Evolutionary conservation across 1,284 basidiomycete genomes (phyloP).

Genomic region (Ganoderma meredithae): DNA sequence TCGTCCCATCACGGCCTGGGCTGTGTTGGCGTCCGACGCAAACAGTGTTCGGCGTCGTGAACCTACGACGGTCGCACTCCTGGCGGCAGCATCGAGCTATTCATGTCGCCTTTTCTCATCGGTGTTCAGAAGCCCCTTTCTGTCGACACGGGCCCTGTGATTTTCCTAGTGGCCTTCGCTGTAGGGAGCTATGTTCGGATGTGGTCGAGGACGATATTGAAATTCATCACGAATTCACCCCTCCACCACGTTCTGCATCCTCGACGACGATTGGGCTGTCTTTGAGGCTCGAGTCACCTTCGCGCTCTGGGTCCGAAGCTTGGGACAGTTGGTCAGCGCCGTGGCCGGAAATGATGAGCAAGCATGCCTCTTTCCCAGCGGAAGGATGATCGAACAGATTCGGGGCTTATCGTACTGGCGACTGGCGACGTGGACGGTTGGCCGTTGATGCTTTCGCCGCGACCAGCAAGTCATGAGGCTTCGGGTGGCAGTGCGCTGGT

Average conservation of each 20-base stretch:
- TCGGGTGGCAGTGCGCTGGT: slow-evolving; percentile 20
- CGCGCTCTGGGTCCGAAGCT: background rate
- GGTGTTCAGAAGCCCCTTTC: slow-evolving; percentile 6
- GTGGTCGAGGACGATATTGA: background rate
- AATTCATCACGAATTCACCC: background rate
- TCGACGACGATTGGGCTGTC: background rate
- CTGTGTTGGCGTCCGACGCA: slow-evolving; percentile 4
- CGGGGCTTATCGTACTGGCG: background rate
- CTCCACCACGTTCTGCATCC: background rate
- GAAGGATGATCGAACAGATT: slow-evolving; percentile 4
- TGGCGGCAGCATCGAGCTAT: background rate
- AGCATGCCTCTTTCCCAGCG: background rate
- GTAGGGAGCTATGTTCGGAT: background rate
- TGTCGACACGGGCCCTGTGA: background rate
- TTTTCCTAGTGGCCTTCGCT: background rate
- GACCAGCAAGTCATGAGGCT: slow-evolving; percentile 24
- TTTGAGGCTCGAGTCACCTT: slow-evolving; percentile 2
- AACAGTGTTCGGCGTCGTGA: slow-evolving; percentile 2
- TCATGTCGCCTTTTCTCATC: slow-evolving; percentile 2
- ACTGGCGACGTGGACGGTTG: background rate
- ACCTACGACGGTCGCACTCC: background rate
- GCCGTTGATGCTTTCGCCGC: background rate
- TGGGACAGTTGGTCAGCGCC: background rate
- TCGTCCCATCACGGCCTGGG: background rate
- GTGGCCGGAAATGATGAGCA: background rate